Base-by-base conservation (phyloP, 768 basidiomycete species). In the Thelephora ganbajun region DNA sequence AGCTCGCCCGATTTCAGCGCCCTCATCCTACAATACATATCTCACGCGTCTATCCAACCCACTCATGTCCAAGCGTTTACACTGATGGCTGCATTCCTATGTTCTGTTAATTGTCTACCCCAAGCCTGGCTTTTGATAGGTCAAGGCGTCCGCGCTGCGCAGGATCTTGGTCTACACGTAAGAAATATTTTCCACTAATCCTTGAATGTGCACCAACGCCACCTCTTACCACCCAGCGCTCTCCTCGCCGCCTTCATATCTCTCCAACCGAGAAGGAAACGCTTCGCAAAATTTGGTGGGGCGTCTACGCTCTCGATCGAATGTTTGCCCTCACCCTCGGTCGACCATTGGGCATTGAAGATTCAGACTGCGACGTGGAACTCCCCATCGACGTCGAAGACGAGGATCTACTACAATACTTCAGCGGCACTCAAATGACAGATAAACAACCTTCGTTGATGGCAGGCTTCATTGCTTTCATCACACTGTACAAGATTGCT, bases 61-160 rank as follows among this genome's bases (percentile, higher is more conserved):
- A 75, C 80, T 33, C 91, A 93, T 62, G 90, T 93, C 26, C 91
- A 93, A 67, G 85, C 85, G 63, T 83, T 92, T 60, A 76, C 88
- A 52, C 71, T 94, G 48, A 76, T 92, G 73, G 83, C 90, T 45
- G 83, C 89, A 1, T 93, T 91, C 68, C 69, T 94, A 50, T 92
- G 90, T 59, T 90, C 89, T 47, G 74, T 93, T 55, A 94, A 94
- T 58, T 91, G 90, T 59, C 75, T 94, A 45, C 91, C 91, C 2
- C 91, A 92, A 65, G 88, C 90, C 26, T 94, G 91, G 91, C 76
- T 93, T 52, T 72, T 92, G 49, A 77, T 91, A 47, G 91, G 91
- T 37, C 91, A 93, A 61, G 91, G 87, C 19, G 78, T 94, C 43
- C 79, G 91, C 50, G 79, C 79, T 50, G 90, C 85, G 2, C 91